These are phyloP conservation scores for Moricandia arvensis DNA, from an alignment of 345 rosid genomes.

Conservation along the genomic window DNA sequence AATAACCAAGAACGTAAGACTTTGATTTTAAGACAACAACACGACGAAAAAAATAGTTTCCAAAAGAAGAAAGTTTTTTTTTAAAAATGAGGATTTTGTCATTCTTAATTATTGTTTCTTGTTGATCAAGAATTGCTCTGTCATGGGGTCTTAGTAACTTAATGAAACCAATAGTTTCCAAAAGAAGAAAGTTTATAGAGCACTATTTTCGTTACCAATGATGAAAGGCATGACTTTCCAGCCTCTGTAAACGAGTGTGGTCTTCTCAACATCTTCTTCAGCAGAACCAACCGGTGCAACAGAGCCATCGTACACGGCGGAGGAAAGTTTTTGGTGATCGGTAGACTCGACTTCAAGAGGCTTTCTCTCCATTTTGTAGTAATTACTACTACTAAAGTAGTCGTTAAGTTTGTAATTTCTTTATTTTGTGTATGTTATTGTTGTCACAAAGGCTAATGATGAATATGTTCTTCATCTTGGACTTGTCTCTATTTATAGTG, in stretches of 20 bases:
- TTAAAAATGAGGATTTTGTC: too few species aligned
- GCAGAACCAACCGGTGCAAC: conserved; percentile 27
- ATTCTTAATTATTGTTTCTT: too few species aligned
- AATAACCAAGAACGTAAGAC: conserved; percentile 1
- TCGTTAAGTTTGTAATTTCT: background rate
- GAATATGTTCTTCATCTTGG: conserved; percentile 24
- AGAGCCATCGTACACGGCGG: conserved; percentile 34
- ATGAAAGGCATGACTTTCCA: conserved; percentile 78
- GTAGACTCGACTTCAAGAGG: conserved; percentile 33
- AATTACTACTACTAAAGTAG: background rate
- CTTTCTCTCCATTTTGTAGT: conserved; percentile 34
- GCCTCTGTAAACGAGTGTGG: conserved; percentile 54
- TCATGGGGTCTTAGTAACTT: too few species aligned
- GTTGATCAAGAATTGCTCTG: background rate
- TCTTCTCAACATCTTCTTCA: conserved; percentile 17
- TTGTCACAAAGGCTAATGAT: conserved; percentile 13
- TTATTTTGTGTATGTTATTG: background rate
- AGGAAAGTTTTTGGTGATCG: conserved; percentile 28
- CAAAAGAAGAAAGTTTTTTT: conserved; percentile 2
- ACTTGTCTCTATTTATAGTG: conserved; percentile 31
- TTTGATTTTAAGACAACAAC: conserved; percentile 8
- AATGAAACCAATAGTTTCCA: background rate
- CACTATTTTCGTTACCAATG: conserved; percentile 46
- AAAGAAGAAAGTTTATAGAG: background rate
- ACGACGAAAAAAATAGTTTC: background rate